A percentile compares a stretch with the other conserved stretches of the same genome.
These are phyloP conservation scores for Fusarium sp. DNA, from an alignment of 2,329 filamentous ascomycete species.

Conservation along the genomic window DNA sequence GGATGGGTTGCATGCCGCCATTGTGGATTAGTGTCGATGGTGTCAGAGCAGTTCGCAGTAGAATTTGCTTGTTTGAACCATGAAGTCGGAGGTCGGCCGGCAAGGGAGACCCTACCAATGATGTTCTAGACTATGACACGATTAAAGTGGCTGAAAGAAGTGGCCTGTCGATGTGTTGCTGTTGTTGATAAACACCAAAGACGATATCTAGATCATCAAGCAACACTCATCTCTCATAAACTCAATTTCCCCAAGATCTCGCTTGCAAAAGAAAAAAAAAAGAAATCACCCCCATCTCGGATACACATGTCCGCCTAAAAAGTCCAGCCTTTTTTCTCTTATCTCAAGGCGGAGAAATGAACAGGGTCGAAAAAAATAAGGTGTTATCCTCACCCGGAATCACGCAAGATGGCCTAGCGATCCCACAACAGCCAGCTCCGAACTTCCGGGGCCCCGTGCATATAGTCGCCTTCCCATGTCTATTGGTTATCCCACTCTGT, in stretches of 20 bases:
- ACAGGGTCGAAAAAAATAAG: not conserved
- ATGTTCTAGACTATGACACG: not conserved
- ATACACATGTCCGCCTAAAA: not conserved
- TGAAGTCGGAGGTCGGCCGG: not conserved
- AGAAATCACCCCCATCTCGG: not conserved
- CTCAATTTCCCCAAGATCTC: not conserved
- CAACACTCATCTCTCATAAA: not conserved
- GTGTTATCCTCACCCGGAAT: conserved; percentile 16
- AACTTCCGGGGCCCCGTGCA: conserved; percentile 5
- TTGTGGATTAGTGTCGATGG: not conserved
- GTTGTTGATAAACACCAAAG: not conserved
- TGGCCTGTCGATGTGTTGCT: not conserved
- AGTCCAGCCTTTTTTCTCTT: not conserved
- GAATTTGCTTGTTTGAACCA: not conserved
- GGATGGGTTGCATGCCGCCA: not conserved
- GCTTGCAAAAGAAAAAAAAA: not conserved
- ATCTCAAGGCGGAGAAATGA: not conserved
- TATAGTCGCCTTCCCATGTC: not conserved
- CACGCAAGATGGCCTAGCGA: conserved; percentile 10
- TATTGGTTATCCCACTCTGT: not conserved
- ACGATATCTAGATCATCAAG: not conserved
- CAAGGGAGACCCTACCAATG: not conserved
- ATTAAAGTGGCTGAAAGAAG: not conserved
- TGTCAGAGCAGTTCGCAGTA: not conserved
- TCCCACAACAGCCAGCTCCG: not conserved